Evolutionary conservation across 345 rosid species (phyloP).

Genomic region (Microcos paniculata): DNA sequence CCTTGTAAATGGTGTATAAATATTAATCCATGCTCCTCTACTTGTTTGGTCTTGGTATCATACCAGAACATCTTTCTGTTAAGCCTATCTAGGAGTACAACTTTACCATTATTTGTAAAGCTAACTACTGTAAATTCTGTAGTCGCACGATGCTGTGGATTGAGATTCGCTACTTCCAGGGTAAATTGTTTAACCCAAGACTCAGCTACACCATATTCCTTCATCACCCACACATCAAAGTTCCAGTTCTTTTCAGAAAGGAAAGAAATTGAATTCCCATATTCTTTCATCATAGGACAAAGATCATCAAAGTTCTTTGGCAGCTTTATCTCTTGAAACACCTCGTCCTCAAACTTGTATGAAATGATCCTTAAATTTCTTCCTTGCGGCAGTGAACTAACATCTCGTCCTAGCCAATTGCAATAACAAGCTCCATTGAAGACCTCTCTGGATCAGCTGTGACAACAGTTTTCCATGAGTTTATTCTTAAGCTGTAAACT

Average conservation of each 20-base stretch:
- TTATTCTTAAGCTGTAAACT: background rate
- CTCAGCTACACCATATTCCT: background rate
- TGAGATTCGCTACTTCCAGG: background rate
- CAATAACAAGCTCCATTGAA: too few species aligned
- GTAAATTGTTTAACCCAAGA: background rate
- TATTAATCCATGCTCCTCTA: too few species aligned
- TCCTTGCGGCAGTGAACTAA: too few species aligned
- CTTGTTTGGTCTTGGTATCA: background rate
- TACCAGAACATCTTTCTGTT: background rate
- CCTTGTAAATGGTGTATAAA: too few species aligned
- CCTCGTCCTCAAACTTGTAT: background rate
- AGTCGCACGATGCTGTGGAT: too few species aligned
- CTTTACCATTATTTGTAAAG: background rate
- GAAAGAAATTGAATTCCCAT: background rate
- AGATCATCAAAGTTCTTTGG: background rate
- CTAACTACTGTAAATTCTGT: background rate
- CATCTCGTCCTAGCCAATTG: too few species aligned
- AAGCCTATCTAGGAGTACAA: background rate
- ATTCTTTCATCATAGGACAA: background rate
- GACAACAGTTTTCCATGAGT: background rate
- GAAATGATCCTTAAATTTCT: too few species aligned
- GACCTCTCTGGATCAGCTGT: too few species aligned
- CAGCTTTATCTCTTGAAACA: background rate
- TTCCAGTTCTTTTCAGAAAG: background rate
- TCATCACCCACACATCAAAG: background rate